Base-by-base conservation (phyloP, 768 basidiomycete genomes). In the Cystobasidium tubakii region DNA sequence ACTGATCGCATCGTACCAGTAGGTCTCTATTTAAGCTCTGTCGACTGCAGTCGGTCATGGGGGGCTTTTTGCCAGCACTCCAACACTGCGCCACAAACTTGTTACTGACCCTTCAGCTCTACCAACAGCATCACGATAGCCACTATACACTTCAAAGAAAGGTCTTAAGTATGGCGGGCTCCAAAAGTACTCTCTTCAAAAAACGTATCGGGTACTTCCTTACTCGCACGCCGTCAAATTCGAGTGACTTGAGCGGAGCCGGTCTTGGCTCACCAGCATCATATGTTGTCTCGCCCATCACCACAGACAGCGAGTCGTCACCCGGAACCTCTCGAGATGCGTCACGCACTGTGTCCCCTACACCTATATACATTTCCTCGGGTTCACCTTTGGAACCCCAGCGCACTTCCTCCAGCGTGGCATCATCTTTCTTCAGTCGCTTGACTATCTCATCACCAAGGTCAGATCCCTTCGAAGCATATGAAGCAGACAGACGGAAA, bases 391-490 rank as follows among this genome's bases (percentile, higher is more conserved):
- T 27, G 15, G 39, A 39, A 15, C 27, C 2, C 21, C 29, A 60
- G 57, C 17, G 6, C 6, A 34, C 17, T 4, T 60, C 57, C 4
- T 17, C 57, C 13, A 29, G 33, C 27, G 13, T 60, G 23, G 57
- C 57, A 29, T 60, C 57, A 21, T 60, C 57, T 23, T 60, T 60
- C 13, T 34, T 60, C 25, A 60, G 57, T 23, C 57, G 57, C 15
- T 33, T 65, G 6, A 42, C 63, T 17, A 13, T 65, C 21, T 71
- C 69, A 9, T 55, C 44, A 2, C 44, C 69, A 6, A 12, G 55
- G 2, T 55, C 55, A 29, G 39, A 33, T n/a, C 15, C 53, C 2
- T 71, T 71, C 42, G 69, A 71, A 44, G 36, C 34, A 15, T 65
- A 57, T 21, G 25, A 60, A 54, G 25, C 27, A 10, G 54, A 60